Base-by-base conservation (phyloP, 768 basidiomycete genomes). In the Tylopilus plumbeoviolaceoides region DNA sequence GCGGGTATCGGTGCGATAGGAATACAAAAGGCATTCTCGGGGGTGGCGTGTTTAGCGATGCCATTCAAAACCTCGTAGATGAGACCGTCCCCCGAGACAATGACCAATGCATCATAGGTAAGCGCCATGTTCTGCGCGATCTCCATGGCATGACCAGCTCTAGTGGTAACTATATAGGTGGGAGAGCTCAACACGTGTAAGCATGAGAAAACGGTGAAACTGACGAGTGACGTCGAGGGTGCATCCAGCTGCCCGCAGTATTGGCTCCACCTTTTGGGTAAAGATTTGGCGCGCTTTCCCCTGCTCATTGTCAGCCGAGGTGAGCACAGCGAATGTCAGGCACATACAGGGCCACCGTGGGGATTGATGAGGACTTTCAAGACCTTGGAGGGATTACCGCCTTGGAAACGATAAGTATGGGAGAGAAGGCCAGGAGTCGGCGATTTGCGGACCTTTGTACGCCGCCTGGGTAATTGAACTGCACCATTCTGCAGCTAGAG, bases 61-160 rank as follows among this genome's bases (percentile, higher is more conserved):
- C 91, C 92, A 62, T 95, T 95, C 64, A 92, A 60, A 21, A 91
- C 76, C 70, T 95, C 92, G 62, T 93, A 87, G 15, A 91, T 63
- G 33, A 91, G 75, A 8, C 92, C 92, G 60, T 95, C 92, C 0
- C 92, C 92, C 0, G 90, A 92, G 21, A 94, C 77, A 28, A 82
- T 70, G 35, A 89, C 77, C 39, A 95, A 65, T 0, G 84, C 89
- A 57, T 93, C 91, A 56, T 79, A 88, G 15, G 77, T 73, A 5
- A 89, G 74, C 1, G 74, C 55, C 31, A 91, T 67, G 4, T 71
- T 68, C 55, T 80, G 81, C 0, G 75, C 81, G 51, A 92, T 73
- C 31, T 89, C 83, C 36, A 69, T 69, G 3, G 87, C 91, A 66
- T 95, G 89, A 5, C 79, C 78, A 3, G 64, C 58, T 54, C 79